These are phyloP conservation scores for Trichosporon ovoides DNA, from an alignment of 1,284 basidiomycete genomes.

Conservation along the genomic window DNA sequence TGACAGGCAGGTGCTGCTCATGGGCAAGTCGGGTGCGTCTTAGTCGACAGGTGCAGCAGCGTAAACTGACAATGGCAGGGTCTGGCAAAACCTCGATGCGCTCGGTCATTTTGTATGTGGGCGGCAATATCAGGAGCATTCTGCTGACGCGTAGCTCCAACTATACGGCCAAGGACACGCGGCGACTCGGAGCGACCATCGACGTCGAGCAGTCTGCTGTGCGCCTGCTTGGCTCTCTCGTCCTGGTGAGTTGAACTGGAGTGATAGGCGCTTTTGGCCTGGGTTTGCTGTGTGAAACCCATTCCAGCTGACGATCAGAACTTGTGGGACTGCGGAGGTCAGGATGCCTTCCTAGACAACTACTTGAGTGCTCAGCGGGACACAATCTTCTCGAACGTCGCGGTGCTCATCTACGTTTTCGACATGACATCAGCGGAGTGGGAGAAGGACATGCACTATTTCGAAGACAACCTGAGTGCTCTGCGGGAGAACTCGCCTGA, in stretches of 20 bases:
- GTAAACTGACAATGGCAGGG: constrained; percentile 32
- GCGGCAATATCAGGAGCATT: neutral
- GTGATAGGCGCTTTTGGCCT: constrained; percentile 51
- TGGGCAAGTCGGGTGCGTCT: constrained; percentile 74
- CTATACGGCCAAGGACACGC: constrained; percentile 81
- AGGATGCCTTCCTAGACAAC: constrained; percentile 95
- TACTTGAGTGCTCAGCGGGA: constrained; percentile 84
- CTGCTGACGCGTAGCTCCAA: constrained; percentile 62
- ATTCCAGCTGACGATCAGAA: constrained; percentile 51
- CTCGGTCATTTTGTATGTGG: constrained; percentile 89
- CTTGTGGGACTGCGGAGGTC: constrained; percentile 97
- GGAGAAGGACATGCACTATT: constrained; percentile 72
- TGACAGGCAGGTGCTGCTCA: constrained; percentile 63
- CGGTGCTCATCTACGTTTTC: constrained; percentile 96
- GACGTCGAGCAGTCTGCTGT: constrained; percentile 98
- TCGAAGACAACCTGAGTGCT: constrained; percentile 75
- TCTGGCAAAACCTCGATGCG: constrained; percentile 87
- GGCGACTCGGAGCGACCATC: constrained; percentile 88
- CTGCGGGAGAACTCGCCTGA: constrained; percentile 60
- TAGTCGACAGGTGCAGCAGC: neutral
- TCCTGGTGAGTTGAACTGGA: constrained; percentile 29
- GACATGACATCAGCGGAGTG: constrained; percentile 71
- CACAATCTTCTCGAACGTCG: constrained; percentile 92
- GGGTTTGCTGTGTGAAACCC: no score
- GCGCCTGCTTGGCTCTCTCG: constrained; percentile 71